These are phyloP conservation scores for Fusarium stilboides DNA, from an alignment of 2,329 filamentous ascomycete species.

Conservation along the genomic window DNA sequence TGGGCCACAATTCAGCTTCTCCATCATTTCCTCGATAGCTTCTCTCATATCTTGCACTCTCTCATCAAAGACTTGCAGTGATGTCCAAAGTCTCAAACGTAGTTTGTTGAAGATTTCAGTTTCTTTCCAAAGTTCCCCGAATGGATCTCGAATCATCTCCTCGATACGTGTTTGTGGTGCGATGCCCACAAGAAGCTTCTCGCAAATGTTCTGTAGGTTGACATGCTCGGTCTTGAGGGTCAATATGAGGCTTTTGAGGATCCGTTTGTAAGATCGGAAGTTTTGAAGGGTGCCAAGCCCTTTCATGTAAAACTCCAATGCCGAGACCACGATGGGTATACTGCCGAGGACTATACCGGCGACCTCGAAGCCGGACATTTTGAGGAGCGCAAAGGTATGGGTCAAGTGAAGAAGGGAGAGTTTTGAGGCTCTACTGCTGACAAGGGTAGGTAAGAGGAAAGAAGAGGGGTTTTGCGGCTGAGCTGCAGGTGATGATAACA, in stretches of 20 bases:
- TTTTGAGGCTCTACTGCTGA: background rate
- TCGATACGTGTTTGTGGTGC: background rate
- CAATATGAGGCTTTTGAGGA: slow-evolving; percentile 3
- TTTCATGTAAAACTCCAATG: slow-evolving; percentile 1
- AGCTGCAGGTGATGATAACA: background rate
- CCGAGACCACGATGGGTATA: background rate
- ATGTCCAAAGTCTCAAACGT: background rate
- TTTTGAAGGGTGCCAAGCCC: background rate
- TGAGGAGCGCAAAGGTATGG: rapidly evolving
- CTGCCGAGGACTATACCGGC: slow-evolving; percentile 7
- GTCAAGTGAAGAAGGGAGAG: rapidly evolving
- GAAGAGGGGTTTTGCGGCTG: slow-evolving; percentile 14
- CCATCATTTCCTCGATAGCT: background rate
- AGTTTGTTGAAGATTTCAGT: background rate
- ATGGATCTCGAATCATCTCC: background rate
- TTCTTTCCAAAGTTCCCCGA: slow-evolving; percentile 8
- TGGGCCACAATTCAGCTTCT: background rate
- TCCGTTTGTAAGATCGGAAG: background rate
- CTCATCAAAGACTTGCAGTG: background rate
- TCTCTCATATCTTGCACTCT: background rate
- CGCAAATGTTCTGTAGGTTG: slow-evolving; percentile 5
- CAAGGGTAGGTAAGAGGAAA: background rate
- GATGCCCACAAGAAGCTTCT: background rate
- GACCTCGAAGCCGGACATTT: slow-evolving; percentile 1
- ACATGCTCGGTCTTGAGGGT: slow-evolving; percentile 7